Evolutionary conservation across 352 stramenopile genomes (phyloP), one percentile per base, ranked within the genome.

Genomic region (Phytophthora ramorum): DNA sequence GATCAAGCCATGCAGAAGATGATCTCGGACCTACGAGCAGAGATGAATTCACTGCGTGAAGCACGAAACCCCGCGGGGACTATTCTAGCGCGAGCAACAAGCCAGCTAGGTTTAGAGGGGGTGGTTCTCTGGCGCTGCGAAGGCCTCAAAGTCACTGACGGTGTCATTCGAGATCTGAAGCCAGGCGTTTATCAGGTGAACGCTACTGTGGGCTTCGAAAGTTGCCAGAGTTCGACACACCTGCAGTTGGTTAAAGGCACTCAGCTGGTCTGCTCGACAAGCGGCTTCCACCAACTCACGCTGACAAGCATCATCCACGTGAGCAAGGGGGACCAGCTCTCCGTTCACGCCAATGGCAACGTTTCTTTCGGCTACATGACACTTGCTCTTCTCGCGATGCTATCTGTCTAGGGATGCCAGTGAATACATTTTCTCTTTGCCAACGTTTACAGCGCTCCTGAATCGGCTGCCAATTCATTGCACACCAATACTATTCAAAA

Each of bases 361-460:
- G 22, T 64, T 5, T 47, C 19, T 14, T 48, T 7, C 40, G 56
- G 56, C 2, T 64, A 64, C 13, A 64, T 64, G 56, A 58, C 45
- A 26, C 45, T 64, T n/a, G 7, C 56, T 22, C 22, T 49, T 13
- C 34, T 64, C 2, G 56, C 56, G 22, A 49, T 34, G 34, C 46
- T 64, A 28, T 55, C 45, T 1, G 56, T 63, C 9, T 63, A 63
- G 51, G 38, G 37, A 44, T 44, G 37, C 13, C n/a, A 44, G 14
- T 44, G 12, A 44, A 44, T 22, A 40, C 34, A 40, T n/a, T 40
- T 40, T 14, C 32, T 37, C 2, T 7, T 7, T 30, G 26, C 26
- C 26, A 30, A 30, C 26, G 26, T 30, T 7, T 30, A 30, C 26
- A 30, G 4, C 26, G 26, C 6, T 30, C 3, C 26, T 30, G 26